These are phyloP conservation scores for Curvularia sp. DNA, from an alignment of 2,329 filamentous ascomycete genomes.

Conservation along the genomic window DNA sequence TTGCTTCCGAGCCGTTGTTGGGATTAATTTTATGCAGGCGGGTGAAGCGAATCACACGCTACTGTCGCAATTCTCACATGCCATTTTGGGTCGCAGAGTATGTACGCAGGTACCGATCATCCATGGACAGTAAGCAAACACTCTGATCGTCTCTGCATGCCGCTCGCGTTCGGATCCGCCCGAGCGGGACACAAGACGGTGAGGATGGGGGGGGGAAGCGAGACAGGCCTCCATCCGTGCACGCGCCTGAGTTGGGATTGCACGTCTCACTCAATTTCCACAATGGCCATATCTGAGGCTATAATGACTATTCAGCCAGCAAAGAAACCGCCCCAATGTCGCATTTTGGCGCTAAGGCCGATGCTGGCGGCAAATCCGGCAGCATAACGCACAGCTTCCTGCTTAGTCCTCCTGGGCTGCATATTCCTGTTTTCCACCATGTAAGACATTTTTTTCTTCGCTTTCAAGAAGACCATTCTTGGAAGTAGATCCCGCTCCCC, in stretches of 20 bases:
- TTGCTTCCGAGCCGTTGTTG: constrained; percentile 22
- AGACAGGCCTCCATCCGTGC: not conserved
- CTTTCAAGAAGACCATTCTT: not conserved
- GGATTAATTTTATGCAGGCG: constrained; percentile 20
- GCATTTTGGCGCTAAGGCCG: constrained; percentile 16
- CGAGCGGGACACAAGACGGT: constrained; percentile 5
- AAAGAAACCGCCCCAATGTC: constrained; percentile 10
- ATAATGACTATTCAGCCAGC: constrained; percentile 8
- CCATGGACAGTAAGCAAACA: too few species aligned
- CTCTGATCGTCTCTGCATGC: constrained; percentile 1
- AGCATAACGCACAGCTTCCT: constrained; percentile 6
- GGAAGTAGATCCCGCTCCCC: not conserved
- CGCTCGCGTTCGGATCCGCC: constrained; percentile 13
- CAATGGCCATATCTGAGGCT: not conserved
- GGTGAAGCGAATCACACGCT: constrained; percentile 20
- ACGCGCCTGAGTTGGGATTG: not conserved
- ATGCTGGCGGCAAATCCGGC: constrained; percentile 12
- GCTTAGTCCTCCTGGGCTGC: constrained; percentile 12
- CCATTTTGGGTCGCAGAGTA: constrained; percentile 4
- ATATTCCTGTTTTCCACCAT: constrained; percentile 16
- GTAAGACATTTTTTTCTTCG: constrained; percentile 1
- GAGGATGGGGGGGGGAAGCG: not conserved
- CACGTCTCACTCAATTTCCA: not conserved
- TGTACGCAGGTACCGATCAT: constrained; percentile 7
- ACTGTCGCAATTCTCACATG: constrained; percentile 20